These are phyloP conservation scores for Harringtonia lauricola DNA, from an alignment of 2,329 filamentous ascomycete genomes.

Conservation along the genomic window DNA sequence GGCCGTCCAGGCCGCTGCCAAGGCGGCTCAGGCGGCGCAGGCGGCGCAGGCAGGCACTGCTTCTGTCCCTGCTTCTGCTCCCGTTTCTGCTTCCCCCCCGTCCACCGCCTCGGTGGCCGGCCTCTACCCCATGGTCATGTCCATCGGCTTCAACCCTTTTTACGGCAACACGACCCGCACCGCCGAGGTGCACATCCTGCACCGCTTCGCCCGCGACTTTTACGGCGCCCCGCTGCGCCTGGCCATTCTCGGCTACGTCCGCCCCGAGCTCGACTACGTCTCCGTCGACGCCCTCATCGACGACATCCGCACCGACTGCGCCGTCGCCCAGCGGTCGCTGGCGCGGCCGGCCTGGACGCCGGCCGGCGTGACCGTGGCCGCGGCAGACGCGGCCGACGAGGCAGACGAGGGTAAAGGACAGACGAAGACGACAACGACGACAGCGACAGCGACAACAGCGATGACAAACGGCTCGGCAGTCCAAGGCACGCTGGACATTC, in stretches of 20 bases:
- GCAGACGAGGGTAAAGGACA: not conserved
- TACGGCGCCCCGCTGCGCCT: conserved; percentile 74
- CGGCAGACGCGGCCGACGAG: conserved; percentile 14
- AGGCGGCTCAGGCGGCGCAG: conserved; percentile 19
- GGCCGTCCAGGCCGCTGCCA: conserved; percentile 21
- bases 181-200: conserved; percentile 85
- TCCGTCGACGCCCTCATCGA: conserved; percentile 71
- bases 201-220: conserved; percentile 68
- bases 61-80: no score
- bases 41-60: no score
- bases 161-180: conserved; percentile 84
- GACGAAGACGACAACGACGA: no score
- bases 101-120: conserved; percentile 9
- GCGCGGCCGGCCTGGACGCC: conserved; percentile 50
- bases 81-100: not conserved
- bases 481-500: no score
- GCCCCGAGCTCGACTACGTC: conserved; percentile 82
- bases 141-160: conserved; percentile 93
- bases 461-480: no score
- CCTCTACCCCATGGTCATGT: conserved; percentile 83
- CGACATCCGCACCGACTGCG: conserved; percentile 83
- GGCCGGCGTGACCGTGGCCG: conserved; percentile 11
- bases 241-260: conserved; percentile 74
- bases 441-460: no score
- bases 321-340: conserved; percentile 67